Evolutionary conservation across 2,329 filamentous ascomycete species (phyloP), one percentile per base, ranked within the genome.

Genomic region (Aspergillus aculeatinus): DNA sequence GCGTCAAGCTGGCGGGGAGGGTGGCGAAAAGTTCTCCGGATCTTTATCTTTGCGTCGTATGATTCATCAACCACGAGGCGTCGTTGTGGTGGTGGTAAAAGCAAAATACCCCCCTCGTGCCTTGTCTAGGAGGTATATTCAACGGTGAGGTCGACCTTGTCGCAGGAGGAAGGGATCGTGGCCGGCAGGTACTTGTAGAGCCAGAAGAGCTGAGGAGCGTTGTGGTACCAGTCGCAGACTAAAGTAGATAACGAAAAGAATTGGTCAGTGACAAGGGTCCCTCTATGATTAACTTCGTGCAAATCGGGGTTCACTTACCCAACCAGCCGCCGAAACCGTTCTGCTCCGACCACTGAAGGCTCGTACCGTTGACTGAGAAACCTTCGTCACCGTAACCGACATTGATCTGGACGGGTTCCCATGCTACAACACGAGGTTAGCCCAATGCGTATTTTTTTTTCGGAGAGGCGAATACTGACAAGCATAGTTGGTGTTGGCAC

Each of bases 191-290:
- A 69, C 12, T 63, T 42, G 58, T 72, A 65, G 7, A 74, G 53
- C 63, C 72, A 77, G 69, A 78, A 78, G 9, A 78, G 69, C 61
- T 78, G 76, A 27, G 76, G 75, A 21, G 67, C 68, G 42, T 71
- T 72, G 65, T 78, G 76, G 62, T 65, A 72, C 76, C 76, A 78
- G 54, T 77, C 72, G 61, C 76, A 78, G 7, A 75, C 76, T 78
- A 57, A 39, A 52, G 16, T 3, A 55, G 10, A 48, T 12, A 35
- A 16, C 5, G 10, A 35, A 35, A 12, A 12, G 25, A 7, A 33
- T 60, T 54, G 61, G 57, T 55, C 16, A 57, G 49, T 42, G 14
- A 23, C 16, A 44, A 25, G 19, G 21, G 4, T 47, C 21, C 14
- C 14, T 14, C n/a, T 27, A 39, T 25, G 6, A 4, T 19, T 10